Base-by-base conservation (phyloP, 2,329 filamentous ascomycete species). In the Penicillium aurantiogriseum region DNA sequence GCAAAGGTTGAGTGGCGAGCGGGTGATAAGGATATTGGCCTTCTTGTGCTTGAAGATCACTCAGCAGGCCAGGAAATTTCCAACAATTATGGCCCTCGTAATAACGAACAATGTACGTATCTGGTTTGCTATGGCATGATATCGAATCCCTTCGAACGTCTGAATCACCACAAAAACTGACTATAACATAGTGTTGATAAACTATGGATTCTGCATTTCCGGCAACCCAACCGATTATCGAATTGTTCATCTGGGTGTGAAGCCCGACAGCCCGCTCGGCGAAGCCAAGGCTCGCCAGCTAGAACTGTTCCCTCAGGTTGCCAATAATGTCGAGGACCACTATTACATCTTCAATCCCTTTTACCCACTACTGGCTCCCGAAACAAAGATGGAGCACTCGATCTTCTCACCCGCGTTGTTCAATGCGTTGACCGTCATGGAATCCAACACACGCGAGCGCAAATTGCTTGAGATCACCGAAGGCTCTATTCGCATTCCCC, bases 31-130 rank as follows among this genome's bases (percentile, higher is more conserved):
- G 71, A 72, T 58, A 72, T 80, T 29, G 69, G 68, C 7, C 69
- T 80, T 42, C 68, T 76, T 40, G 76, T 80, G 2, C 71, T 80
- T 23, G 73, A 79, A 11, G 67, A 74, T 8, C 63, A 48, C 62
- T 5, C 74, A 11, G 45, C 83, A 0, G 85, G 86, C 0, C 71
- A 83, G 31, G 79, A 83, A 61, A 74, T 83, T 25, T 87, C 80
- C 66, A 90, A 90, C 76, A 91, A 90, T 70, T 92, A 92, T 67
- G 88, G 88, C 31, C 74, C 79, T n/a, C 89, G 90, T 72, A 89
- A 88, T 7, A 92, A 91, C 66, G 88, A 87, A 57, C 87, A 90
- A 74, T 76, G 79, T 76, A 59, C 46, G 74, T 60, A 29, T 40
- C 23, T 1, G 23, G 1, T 25, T 31, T 21, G 2, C 38, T 3